phyloP scores from a whole-genome alignment of 2,329 filamentous ascomycete species.

The Didymella keratinophila region DNA sequence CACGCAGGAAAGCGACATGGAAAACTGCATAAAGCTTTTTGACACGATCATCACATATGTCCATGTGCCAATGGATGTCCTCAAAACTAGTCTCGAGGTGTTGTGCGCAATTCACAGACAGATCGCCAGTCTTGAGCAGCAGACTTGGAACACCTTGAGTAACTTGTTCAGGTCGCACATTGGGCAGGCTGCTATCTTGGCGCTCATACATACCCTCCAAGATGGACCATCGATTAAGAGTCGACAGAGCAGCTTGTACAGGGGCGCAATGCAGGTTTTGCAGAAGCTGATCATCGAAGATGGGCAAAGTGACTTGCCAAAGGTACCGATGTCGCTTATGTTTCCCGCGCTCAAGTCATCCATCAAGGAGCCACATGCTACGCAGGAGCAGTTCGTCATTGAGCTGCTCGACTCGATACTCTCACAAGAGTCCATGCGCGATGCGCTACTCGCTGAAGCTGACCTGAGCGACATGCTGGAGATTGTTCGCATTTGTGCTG shows the following conservation, averaged over 20 bases:
- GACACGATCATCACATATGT: slow-evolving; percentile 77
- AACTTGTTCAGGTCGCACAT: slow-evolving; percentile 78
- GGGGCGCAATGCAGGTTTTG: slow-evolving; percentile 43
- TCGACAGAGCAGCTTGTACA: slow-evolving; percentile 37
- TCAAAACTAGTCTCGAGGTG: slow-evolving; percentile 73
- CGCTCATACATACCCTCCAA: slow-evolving; percentile 65
- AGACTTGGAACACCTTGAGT: slow-evolving; percentile 73
- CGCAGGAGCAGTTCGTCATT: slow-evolving; percentile 60
- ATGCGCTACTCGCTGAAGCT: slow-evolving; percentile 68
- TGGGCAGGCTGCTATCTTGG: slow-evolving; percentile 71
- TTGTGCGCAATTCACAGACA: slow-evolving; percentile 76
- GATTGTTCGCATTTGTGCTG: slow-evolving; percentile 64
- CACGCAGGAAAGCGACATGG: slow-evolving; percentile 69
- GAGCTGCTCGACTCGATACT: slow-evolving; percentile 52
- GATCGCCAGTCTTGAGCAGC: slow-evolving; percentile 66
- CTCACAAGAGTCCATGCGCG: slow-evolving; percentile 61
- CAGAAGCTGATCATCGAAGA: slow-evolving; percentile 45
- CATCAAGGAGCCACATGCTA: slow-evolving; percentile 36
- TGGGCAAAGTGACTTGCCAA: slow-evolving; percentile 43
- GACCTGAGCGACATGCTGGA: slow-evolving; percentile 70
- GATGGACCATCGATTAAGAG: slow-evolving; percentile 38
- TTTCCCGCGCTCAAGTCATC: slow-evolving; percentile 46
- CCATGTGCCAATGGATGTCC: slow-evolving; percentile 68
- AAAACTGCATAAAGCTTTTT: slow-evolving; percentile 71
- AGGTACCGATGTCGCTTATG: slow-evolving; percentile 46